Conservation (phyloP, 2,329 filamentous ascomycete genomes). For the Xylariaceae sp. region DNA sequence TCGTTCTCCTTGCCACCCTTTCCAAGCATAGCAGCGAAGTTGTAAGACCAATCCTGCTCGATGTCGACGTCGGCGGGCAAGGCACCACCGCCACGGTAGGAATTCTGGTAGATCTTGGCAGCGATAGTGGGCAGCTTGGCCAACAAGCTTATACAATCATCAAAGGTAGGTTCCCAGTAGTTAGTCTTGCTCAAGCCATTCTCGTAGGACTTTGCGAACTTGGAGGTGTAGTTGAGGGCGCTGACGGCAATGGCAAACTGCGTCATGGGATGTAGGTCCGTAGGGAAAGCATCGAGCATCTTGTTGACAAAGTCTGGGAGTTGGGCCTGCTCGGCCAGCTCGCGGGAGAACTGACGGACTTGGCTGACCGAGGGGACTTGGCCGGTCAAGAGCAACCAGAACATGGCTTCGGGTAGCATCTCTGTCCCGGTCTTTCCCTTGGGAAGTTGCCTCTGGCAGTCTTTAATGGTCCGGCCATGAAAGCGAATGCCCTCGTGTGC, state of each 20-base stretch:
- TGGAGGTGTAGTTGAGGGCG: constrained; percentile 89
- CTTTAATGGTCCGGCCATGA: constrained; percentile 95
- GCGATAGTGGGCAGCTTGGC: constrained; percentile 96
- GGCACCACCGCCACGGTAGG: constrained; percentile 68
- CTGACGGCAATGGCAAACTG: constrained; percentile 94
- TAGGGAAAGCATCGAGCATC: constrained; percentile 86
- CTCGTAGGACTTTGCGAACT: constrained; percentile 91
- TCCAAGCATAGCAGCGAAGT: constrained; percentile 94
- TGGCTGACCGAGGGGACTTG: constrained; percentile 80
- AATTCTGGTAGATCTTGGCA: constrained; percentile 94
- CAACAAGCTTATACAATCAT: constrained; percentile 87
- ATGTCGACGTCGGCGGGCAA: constrained; percentile 72
- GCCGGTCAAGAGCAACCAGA: constrained; percentile 95
- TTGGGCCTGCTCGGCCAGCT: constrained; percentile 79
- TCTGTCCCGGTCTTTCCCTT: constrained; percentile 89
- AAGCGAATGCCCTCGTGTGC: constrained; percentile 97
- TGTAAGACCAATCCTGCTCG: constrained; percentile 95
- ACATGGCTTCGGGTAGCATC: constrained; percentile 99
- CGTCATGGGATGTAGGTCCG: constrained; percentile 93
- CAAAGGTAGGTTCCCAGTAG: constrained; percentile 98
- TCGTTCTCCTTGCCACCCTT: constrained; percentile 83
- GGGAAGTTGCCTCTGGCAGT: constrained; percentile 88
- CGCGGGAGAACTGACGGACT: constrained; percentile 73
- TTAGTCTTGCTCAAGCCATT: constrained; percentile 87
- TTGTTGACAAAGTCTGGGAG: constrained; percentile 79